Evolutionary conservation across 495 filamentous ascomycete species (phyloP), one percentile per base, ranked within the genome.

Genomic region (Aeminium ludgeri): DNA sequence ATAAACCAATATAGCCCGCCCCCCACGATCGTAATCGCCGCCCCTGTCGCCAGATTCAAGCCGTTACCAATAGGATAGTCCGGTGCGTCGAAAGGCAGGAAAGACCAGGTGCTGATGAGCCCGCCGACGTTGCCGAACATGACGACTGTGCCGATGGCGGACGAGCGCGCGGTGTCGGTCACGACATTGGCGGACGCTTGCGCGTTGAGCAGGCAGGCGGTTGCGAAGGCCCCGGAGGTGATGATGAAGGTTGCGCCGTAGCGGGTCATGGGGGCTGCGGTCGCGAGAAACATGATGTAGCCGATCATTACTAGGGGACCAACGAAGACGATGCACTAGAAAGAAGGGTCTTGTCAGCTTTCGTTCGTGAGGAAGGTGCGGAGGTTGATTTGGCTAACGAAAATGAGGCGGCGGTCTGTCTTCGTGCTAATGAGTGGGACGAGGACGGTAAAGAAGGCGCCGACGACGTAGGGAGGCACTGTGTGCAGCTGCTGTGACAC

Each of bases 41-140:
- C 59, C 2, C 65, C 55, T 0, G 74, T 72, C 0, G 75, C 78
- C n/a, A 82, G 55, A 51, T 83, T 82, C 28, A 85, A 54, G 0
- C 78, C 78, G 55, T 85, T 82, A 1, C 80, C 79, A 45, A 82
- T 79, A 39, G 61, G 74, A 55, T 79, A 85, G 41, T 81, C 61
- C 3, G 80, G 79, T 0, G 52, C 68, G 53, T 83, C 78, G 31
- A 53, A 70, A 0, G 70, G 65, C 29, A 82, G 52, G 54, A 80
- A 85, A 3, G 62, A 64, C 79, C 79, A 83, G 11, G 77, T 82
- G 1, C 72, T 65, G 50, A 85, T 69, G 29, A 85, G 52, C 0
- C 79, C 79, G 20, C 80, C 80, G 23, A 82, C 55, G 46, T 82
- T 82, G 36, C 78, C 80, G 18, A 78, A 60, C 76, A 80, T 82